phyloP scores from a whole-genome alignment of 176 grass and related monocot genomes.

The Oryza coarctata region DNA sequence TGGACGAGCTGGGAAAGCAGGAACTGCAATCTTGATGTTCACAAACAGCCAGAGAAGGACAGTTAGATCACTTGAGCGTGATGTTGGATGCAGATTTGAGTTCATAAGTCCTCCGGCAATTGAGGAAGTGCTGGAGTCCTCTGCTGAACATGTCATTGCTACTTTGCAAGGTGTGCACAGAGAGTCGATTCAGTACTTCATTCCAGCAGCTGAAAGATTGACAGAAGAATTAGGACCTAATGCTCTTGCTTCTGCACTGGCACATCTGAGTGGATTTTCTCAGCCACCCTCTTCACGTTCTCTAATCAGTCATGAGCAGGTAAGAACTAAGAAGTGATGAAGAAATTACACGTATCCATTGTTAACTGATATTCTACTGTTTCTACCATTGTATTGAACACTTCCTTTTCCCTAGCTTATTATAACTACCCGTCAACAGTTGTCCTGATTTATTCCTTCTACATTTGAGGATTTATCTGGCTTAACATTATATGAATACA shows the following conservation, averaged over 20 bases:
- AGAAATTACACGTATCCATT: constrained; percentile 20
- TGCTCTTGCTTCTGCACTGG: constrained; percentile 91
- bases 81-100: constrained; percentile 87
- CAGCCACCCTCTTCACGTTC: constrained; percentile 90
- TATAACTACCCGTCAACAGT: not conserved
- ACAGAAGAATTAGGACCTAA: constrained; percentile 66
- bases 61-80: constrained; percentile 89
- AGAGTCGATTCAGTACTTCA: constrained; percentile 76
- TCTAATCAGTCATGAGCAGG: constrained; percentile 91
- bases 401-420: not conserved
- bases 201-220: constrained; percentile 71
- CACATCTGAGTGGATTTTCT: constrained; percentile 98
- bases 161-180: constrained; percentile 74
- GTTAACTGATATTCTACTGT: constrained; percentile 14
- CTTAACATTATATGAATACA: constrained; percentile 20
- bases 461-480: constrained; percentile 13
- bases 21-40: constrained; percentile 94
- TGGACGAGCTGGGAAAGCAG: constrained; percentile 92
- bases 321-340: constrained; percentile 46
- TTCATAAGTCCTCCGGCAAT: constrained; percentile 77
- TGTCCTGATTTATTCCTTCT: constrained; percentile 11
- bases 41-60: constrained; percentile 89
- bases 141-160: constrained; percentile 89
- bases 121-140: constrained; percentile 82
- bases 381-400: constrained; percentile 11